Conservation (phyloP, 2,329 filamentous ascomycete genomes). For the Septoria linicola region DNA sequence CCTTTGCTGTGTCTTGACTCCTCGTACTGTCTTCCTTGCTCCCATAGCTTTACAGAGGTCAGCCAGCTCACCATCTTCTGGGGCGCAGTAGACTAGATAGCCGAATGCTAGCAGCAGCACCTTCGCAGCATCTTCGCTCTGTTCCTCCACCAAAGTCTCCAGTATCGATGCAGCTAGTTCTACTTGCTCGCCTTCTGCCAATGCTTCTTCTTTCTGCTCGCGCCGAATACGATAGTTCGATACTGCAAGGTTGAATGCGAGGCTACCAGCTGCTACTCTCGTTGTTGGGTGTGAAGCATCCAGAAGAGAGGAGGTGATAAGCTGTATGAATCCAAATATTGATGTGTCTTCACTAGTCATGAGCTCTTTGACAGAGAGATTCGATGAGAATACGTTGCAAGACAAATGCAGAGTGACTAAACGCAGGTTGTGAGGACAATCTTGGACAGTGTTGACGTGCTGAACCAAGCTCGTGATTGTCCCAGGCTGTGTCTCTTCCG, state of each 20-base stretch:
- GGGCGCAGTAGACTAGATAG: conserved; percentile 69
- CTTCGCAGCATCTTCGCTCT: conserved; percentile 64
- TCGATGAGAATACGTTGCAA: conserved; percentile 80
- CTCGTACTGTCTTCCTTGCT: conserved; percentile 61
- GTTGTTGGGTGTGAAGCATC: conserved; percentile 72
- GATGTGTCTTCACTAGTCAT: conserved; percentile 28
- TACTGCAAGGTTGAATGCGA: conserved; percentile 78
- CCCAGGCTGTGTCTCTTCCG: conserved; percentile 65
- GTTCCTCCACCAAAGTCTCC: conserved; percentile 64
- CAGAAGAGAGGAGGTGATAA: conserved; percentile 75
- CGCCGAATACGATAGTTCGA: conserved; percentile 66
- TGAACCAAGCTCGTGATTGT: conserved; percentile 64
- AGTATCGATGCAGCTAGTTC: conserved; percentile 79
- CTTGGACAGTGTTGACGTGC: conserved; percentile 54
- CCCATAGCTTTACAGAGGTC: conserved; percentile 79
- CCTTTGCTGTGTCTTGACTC: conserved; percentile 37
- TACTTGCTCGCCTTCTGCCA: conserved; percentile 71
- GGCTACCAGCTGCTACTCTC: conserved; percentile 75
- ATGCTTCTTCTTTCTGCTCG: conserved; percentile 55
- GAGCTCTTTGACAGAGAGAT: conserved; percentile 60
- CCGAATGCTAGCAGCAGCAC: conserved; percentile 76
- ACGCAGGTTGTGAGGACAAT: conserved; percentile 76
- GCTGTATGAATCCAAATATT: conserved; percentile 59
- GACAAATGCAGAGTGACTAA: conserved; percentile 79
- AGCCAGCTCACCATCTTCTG: conserved; percentile 69